Evolutionary conservation across 768 basidiomycete genomes (phyloP), one percentile per base, ranked within the genome.

Genomic region (Trametes punicea): DNA sequence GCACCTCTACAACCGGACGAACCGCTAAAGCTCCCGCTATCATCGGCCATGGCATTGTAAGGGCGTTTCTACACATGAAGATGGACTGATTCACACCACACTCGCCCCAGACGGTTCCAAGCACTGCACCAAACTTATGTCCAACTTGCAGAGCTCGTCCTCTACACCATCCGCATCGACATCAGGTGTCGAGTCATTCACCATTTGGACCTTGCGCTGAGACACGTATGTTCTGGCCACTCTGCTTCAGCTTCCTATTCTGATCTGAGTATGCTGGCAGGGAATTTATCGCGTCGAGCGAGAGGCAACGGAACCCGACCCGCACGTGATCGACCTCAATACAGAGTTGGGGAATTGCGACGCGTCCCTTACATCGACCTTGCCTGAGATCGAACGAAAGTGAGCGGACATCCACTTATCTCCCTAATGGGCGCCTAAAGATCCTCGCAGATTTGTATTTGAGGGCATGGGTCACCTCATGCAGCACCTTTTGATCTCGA

Each of bases 271-370:
- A 15, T 26, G 7, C 6, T 6, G 3, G 4, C 62, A 97, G 93
- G 93, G 93, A 31, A 88, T 90, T 58, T 96, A 96, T 67, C 77
- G 79, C 45, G 77, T 92, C 23, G 87, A 90, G 25, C 81, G 84
- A 59, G 94, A 95, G 69, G 86, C 87, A 4, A 78, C 82, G n/a
- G 94, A 96, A 65, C 96, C 94, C 0, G 96, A 98, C 68, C 84
- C 91, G 8, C 85, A 93, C 66, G 79, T 97, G 46, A 76, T 88
- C 27, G 93, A 96, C 68, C 77, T 98, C 47, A 97, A 94, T 63
- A 75, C 76, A 9, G 89, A 94, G 61, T 73, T 98, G 3, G 81
- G 84, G 18, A 78, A 84, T 62, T 86, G 83, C 62, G 88, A 95
- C 57, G 90, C 89, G 55, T 78, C 81, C 55, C 77, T 85, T 7